Evolutionary conservation across 495 filamentous ascomycete species (phyloP), one percentile per base, ranked within the genome.

Genomic region (Aspergillus nidulans): DNA sequence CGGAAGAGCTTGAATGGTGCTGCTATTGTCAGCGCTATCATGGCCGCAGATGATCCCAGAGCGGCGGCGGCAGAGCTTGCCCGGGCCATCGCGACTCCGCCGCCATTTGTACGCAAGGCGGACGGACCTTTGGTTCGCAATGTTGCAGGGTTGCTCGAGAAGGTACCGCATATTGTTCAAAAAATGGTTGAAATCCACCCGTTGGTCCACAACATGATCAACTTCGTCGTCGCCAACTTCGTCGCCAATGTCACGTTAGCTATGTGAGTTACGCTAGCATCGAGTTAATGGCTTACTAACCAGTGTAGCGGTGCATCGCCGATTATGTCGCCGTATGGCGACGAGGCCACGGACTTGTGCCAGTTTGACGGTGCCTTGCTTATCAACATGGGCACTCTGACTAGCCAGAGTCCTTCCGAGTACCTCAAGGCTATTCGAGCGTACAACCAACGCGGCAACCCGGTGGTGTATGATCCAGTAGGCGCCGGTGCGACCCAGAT

Each of bases 191-290:
- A 71, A 10, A 74, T 66, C 15, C 85, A 82, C 42, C 92, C 94
- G 0, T 76, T 98, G 9, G 90, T 87, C 8, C 94, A 97, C 71
- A 96, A 96, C 67, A 97, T 97, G 87, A 97, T 95, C 41, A 97
- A 97, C 68, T 76, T 89, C 49, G 88, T 97, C 0, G 91, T 96
- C 30, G 89, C 92, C 59, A 95, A 96, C 64, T 88, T 98, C 62
- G 89, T 90, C 10, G 92, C 94, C 16, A 96, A 95, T 61, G 85
- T 96, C 10, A 87, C 88, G 26, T 77, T 96, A 21, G 80, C 88
- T 28, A 81, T 94, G 79, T 81, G 32, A 25, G 47, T 49, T 15
- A 61, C 67, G 67, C 62, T 3, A 8, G 36, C 7, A 24, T 44
- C 10, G 8, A 13, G 16, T 5, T 16, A 1, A 38, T 2, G 8